Conservation (phyloP, 2,329 filamentous ascomycete genomes). For the Calonectria honghensis region DNA sequence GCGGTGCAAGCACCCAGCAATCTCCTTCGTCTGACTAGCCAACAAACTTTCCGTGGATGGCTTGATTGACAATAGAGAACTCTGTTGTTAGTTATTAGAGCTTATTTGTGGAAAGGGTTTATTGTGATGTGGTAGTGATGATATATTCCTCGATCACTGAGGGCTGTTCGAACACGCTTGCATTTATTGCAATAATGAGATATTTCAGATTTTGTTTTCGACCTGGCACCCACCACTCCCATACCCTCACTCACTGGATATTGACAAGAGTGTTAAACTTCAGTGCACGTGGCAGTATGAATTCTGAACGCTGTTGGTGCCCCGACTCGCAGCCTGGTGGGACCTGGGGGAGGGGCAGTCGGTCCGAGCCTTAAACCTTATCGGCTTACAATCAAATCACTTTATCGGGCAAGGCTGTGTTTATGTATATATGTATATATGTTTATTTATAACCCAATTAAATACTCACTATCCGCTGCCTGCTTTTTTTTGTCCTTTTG, state of each 20-base stretch:
- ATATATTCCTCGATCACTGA: background rate
- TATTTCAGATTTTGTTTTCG: background rate
- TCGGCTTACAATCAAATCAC: conserved; percentile 5
- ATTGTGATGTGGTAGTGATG: background rate
- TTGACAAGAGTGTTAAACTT: background rate
- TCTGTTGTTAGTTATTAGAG: background rate
- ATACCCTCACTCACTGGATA: background rate
- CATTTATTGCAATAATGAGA: background rate
- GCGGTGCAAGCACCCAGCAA: background rate
- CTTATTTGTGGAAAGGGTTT: background rate
- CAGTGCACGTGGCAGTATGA: background rate
- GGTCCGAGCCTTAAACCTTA: conserved; percentile 23
- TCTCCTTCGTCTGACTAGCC: background rate
- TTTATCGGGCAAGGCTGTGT: conserved; percentile 10
- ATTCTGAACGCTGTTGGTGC: background rate
- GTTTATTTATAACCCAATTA: conserved; percentile 21
- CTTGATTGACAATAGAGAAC: background rate
- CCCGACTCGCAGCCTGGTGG: background rate
- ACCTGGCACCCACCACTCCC: background rate
- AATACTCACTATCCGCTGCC: conserved; percentile 21
- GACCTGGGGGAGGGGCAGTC: background rate
- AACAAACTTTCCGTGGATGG: background rate
- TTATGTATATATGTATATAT: background rate
- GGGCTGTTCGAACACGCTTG: background rate
- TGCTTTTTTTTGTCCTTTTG: conserved; percentile 29